Conservation (phyloP, 148 eudicot species). For the Nepenthes gracilis region DNA sequence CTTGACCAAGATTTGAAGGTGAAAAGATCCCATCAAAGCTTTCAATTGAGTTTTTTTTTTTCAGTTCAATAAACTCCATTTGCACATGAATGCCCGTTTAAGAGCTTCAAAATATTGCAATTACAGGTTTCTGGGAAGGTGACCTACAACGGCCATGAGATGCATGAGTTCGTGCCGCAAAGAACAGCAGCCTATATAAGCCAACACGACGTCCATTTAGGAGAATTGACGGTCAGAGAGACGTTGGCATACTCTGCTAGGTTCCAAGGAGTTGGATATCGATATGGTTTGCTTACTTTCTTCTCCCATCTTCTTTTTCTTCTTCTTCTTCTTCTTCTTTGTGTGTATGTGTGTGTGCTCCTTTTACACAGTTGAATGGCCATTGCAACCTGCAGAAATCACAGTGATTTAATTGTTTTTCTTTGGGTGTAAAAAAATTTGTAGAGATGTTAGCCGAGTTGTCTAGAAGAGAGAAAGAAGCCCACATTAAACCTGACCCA, state of each 20-base stretch:
- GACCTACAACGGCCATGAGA: slow-evolving; percentile 27
- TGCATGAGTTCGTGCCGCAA: slow-evolving; percentile 28
- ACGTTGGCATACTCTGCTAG: slow-evolving; percentile 32
- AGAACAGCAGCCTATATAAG: slow-evolving; percentile 34
- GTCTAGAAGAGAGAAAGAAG: slow-evolving; percentile 37
- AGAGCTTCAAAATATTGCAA: slow-evolving; percentile 4
- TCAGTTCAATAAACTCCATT: too few species aligned
- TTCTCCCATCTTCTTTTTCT: too few species aligned
- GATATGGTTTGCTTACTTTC: slow-evolving; percentile 11
- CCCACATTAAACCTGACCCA: slow-evolving; percentile 30
- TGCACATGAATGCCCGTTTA: too few species aligned
- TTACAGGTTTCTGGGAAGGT: slow-evolving; percentile 14
- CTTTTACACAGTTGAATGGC: too few species aligned
- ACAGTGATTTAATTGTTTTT: background rate
- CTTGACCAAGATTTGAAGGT: too few species aligned
- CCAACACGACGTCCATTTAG: slow-evolving; percentile 32
- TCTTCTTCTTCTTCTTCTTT: too few species aligned
- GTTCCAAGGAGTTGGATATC: slow-evolving; percentile 30
- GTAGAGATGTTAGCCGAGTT: slow-evolving; percentile 30
- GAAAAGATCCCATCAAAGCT: too few species aligned
- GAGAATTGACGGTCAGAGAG: slow-evolving; percentile 37
- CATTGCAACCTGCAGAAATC: too few species aligned
- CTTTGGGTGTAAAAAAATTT: background rate
- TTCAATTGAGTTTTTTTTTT: too few species aligned
- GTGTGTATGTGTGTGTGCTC: too few species aligned